Percentiles rank a stretch among this genome's conserved stretches.
Evolutionary conservation across 805 yeast genomes (phyloP).

Genomic region (Pichia occidentalis): DNA sequence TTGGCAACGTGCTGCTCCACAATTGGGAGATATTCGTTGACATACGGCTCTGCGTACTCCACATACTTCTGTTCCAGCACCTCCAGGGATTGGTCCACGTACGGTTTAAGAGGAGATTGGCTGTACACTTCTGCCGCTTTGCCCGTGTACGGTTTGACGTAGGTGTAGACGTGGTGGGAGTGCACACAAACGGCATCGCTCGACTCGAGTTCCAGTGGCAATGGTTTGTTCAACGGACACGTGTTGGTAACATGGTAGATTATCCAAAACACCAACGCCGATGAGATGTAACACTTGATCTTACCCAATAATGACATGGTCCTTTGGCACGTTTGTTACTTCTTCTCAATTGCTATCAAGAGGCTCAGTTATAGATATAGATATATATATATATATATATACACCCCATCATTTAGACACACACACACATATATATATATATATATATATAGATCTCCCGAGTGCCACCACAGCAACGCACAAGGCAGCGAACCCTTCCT

Average conservation of each 20-base stretch:
- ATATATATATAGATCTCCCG: no score
- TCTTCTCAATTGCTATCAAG: no score
- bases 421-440: no score
- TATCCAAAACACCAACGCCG: slow-evolving; percentile 15
- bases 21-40: slow-evolving; percentile 16
- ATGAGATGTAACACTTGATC: slow-evolving; percentile 16
- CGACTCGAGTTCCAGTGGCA: slow-evolving; percentile 9
- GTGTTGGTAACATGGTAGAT: slow-evolving; percentile 18
- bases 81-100: slow-evolving; percentile 16
- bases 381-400: no score
- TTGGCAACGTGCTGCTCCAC: slow-evolving; percentile 9
- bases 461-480: no score
- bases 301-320: slow-evolving; percentile 12
- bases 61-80: slow-evolving; percentile 10
- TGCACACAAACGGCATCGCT: slow-evolving; percentile 20
- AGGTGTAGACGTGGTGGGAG: slow-evolving; percentile 18
- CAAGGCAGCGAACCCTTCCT: no score
- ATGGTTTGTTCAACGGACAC: slow-evolving; percentile 23
- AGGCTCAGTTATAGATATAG: no score
- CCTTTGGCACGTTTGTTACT: no score
- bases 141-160: slow-evolving; percentile 17
- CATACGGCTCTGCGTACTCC: slow-evolving; percentile 15
- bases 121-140: slow-evolving; percentile 15
- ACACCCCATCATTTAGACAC: no score
- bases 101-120: slow-evolving; percentile 21